Evolutionary conservation across 75 land plant species (phyloP).

Genomic region (Larix kaempferi): DNA sequence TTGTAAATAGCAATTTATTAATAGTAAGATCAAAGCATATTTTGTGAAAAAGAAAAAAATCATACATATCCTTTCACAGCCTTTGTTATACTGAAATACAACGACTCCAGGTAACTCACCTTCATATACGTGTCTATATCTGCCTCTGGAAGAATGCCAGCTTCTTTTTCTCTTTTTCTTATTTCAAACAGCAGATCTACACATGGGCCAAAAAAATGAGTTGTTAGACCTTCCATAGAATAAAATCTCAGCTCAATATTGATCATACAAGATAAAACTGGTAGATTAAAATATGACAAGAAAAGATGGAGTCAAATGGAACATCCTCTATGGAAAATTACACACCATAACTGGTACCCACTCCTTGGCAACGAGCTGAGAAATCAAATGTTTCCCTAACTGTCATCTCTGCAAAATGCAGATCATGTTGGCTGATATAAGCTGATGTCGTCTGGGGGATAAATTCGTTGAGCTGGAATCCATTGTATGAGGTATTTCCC

Average conservation of each 20-base stretch:
- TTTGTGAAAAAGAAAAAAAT: too few relatives aligned
- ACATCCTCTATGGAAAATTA: background rate
- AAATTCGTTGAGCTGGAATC: constrained; percentile 7
- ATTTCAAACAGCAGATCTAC: constrained; percentile 76
- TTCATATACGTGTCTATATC: constrained; percentile 45
- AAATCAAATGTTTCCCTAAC: constrained; percentile 16
- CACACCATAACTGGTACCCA: constrained; percentile 10
- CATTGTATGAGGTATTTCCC: constrained; percentile 9
- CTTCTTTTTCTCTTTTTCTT: constrained; percentile 27
- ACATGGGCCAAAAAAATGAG: background rate
- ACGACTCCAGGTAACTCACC: constrained; percentile 19
- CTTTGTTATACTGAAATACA: too few relatives aligned
- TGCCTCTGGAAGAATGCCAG: background rate
- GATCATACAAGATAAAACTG: too few relatives aligned
- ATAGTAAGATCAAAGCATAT: too few relatives aligned
- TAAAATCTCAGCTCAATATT: too few relatives aligned
- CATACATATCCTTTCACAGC: too few relatives aligned
- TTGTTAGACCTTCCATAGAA: too few relatives aligned
- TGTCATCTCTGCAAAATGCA: constrained; percentile 14
- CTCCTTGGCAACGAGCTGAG: constrained; percentile 14
- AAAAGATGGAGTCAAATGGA: too few relatives aligned
- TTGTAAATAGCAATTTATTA: too few relatives aligned
- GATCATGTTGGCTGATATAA: constrained; percentile 16
- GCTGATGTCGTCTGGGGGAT: constrained; percentile 15
- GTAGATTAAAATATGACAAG: too few relatives aligned